These are phyloP conservation scores for Nakazawaea ishiwadae DNA, from an alignment of 805 yeast genomes.

Conservation along the genomic window DNA sequence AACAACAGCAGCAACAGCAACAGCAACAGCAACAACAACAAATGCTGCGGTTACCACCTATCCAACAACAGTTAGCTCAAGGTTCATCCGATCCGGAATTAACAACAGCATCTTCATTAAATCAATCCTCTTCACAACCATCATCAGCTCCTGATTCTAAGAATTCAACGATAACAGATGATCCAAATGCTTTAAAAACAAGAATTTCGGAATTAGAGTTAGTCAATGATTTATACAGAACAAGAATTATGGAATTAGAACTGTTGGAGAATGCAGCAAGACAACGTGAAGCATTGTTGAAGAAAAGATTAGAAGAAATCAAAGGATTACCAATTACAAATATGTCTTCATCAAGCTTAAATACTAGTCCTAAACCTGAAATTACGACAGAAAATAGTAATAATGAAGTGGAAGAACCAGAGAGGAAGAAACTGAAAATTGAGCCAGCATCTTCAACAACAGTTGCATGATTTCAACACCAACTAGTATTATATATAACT, in stretches of 20 bases:
- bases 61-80: slow-evolving; percentile 7
- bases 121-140: too few relatives aligned
- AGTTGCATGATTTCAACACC: too few relatives aligned
- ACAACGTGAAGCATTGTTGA: slow-evolving; percentile 42
- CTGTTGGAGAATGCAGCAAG: slow-evolving; percentile 55
- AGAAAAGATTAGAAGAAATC: slow-evolving; percentile 43
- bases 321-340: slow-evolving; percentile 10
- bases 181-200: slow-evolving; percentile 46
- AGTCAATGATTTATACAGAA: slow-evolving; percentile 82
- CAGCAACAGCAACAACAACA: slow-evolving; percentile 15
- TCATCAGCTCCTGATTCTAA: too few relatives aligned
- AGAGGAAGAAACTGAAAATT: slow-evolving; percentile 2
- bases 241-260: slow-evolving; percentile 81
- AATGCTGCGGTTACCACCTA: slow-evolving; percentile 11
- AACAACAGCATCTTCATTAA: neutral
- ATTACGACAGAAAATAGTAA: neutral
- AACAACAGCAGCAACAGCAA: slow-evolving; percentile 13
- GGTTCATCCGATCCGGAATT: neutral
- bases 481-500: too few relatives aligned
- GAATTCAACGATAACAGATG: slow-evolving; percentile 15
- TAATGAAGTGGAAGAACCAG: slow-evolving; percentile 4
- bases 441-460: neutral
- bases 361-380: neutral
- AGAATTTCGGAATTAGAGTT: slow-evolving; percentile 84
- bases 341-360: neutral